These are phyloP conservation scores for Talaromyces atroroseus DNA, from an alignment of 2,329 filamentous ascomycete species.

Conservation along the genomic window DNA sequence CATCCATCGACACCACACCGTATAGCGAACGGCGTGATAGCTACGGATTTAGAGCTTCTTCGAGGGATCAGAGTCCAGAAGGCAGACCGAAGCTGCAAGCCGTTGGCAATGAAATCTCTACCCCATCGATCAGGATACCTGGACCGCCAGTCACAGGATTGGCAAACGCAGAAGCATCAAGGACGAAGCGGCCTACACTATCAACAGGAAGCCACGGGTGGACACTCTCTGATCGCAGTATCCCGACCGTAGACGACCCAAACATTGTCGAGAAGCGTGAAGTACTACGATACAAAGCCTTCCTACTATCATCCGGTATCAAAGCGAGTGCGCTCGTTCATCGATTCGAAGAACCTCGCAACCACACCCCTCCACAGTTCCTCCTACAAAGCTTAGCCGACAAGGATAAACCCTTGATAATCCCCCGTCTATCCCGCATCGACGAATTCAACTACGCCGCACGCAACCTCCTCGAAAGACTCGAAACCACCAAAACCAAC, in stretches of 20 bases:
- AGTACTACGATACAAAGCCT: constrained; percentile 68
- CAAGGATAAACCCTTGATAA: constrained; percentile 19
- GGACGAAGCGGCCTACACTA: constrained; percentile 27
- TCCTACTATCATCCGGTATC: constrained; percentile 79
- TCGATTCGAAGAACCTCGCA: constrained; percentile 50
- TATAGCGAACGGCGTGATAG: constrained; percentile 18
- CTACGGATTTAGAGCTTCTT: constrained; percentile 28
- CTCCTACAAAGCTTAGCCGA: constrained; percentile 27
- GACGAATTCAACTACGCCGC: constrained; percentile 53
- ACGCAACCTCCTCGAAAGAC: constrained; percentile 44
- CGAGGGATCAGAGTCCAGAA: constrained; percentile 22
- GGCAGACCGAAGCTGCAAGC: constrained; percentile 22
- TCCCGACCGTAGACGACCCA: constrained; percentile 31
- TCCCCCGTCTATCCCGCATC: constrained; percentile 41
- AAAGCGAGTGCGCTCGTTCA: constrained; percentile 77
- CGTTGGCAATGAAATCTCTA: constrained; percentile 13
- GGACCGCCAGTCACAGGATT: constrained; percentile 44
- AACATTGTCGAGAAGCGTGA: constrained; percentile 60
- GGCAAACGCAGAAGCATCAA: constrained; percentile 33
- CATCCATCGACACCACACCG: constrained; percentile 17
- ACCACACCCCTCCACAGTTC: constrained; percentile 28
- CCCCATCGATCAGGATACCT: constrained; percentile 25
- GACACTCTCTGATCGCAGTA: constrained; percentile 52
- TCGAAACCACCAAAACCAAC: constrained; percentile 41
- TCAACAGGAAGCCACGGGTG: constrained; percentile 47